A percentile compares a stretch with the other conserved stretches of the same genome.
phyloP scores from a whole-genome alignment of 139 green algal genomes.

The Chlamydomonas sp. region DNA sequence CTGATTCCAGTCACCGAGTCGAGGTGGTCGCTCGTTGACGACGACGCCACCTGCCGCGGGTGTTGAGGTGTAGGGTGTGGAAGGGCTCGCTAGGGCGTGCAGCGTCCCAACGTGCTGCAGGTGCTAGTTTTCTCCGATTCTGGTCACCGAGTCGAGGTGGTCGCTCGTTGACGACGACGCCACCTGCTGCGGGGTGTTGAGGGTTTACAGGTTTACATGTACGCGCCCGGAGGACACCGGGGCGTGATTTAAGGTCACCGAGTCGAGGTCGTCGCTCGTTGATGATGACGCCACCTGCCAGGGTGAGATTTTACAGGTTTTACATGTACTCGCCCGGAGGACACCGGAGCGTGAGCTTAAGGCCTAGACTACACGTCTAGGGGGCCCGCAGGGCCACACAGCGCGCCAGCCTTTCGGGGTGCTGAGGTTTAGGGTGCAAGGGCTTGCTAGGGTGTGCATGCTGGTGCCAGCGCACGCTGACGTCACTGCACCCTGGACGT shows the following conservation, averaged over 20 bases:
- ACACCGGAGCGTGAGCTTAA: too few species aligned
- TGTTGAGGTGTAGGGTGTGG: too few species aligned
- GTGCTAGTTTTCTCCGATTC: conserved; percentile 10
- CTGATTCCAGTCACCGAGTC: conserved; percentile 22
- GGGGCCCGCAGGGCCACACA: too few species aligned
- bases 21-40: conserved; percentile 21
- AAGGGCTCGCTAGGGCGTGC: too few species aligned
- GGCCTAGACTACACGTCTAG: too few species aligned
- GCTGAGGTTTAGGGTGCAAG: too few species aligned
- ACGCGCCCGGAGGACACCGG: conserved; percentile 27
- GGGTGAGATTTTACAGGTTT: too few species aligned
- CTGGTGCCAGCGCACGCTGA: conserved; percentile 12
- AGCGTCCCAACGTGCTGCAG: conserved; percentile 33
- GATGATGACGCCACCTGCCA: not conserved
- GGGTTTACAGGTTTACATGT: too few species aligned
- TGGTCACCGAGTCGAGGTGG: conserved; percentile 27
- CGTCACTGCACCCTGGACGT: conserved; percentile 25
- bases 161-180: conserved; percentile 6
- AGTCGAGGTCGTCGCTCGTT: conserved; percentile 25
- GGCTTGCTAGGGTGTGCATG: too few species aligned
- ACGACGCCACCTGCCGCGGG: not conserved
- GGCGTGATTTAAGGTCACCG: conserved; percentile 18
- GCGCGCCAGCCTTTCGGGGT: too few species aligned
- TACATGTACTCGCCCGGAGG: too few species aligned
- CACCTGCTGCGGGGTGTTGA: not conserved